Conservation (phyloP, 2,329 filamentous ascomycete species). For the Juglanconis oblonga region DNA sequence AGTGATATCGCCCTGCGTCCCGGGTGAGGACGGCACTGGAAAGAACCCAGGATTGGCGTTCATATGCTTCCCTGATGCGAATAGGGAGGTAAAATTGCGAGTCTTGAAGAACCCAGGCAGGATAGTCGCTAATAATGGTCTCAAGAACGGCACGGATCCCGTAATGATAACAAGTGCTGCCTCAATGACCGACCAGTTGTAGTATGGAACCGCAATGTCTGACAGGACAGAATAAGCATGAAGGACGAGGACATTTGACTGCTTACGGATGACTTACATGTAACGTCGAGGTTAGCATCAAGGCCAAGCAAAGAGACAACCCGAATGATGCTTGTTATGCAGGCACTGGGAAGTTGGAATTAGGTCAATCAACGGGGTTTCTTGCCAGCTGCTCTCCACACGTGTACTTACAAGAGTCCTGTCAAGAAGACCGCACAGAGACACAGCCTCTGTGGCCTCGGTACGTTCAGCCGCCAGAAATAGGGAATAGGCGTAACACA, state of each 20-base stretch:
- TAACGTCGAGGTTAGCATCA: conserved; percentile 25
- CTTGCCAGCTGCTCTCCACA: rapidly evolving
- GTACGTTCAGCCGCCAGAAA: conserved; percentile 27
- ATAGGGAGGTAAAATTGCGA: conserved; percentile 5
- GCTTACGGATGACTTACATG: conserved; percentile 22
- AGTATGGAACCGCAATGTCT: conserved; percentile 28
- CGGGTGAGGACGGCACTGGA: neutral
- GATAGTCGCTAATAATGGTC: conserved; percentile 21
- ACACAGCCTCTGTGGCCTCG: conserved; percentile 24
- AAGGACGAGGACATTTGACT: neutral
- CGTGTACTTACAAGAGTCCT: conserved; percentile 27
- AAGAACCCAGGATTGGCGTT: neutral
- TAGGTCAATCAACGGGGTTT: neutral
- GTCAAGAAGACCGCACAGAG: conserved; percentile 28
- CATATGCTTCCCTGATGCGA: neutral
- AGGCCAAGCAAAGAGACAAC: conserved; percentile 23
- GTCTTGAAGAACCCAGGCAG: conserved; percentile 2
- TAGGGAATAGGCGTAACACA: conserved; percentile 28
- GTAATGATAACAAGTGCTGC: conserved; percentile 31
- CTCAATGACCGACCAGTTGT: conserved; percentile 32
- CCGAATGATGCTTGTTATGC: conserved; percentile 24
- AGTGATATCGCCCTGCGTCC: neutral
- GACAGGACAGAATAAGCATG: neutral
- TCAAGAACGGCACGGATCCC: conserved; percentile 31
- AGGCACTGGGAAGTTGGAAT: conserved; percentile 22